phyloP scores from a whole-genome alignment of 768 basidiomycete genomes.

The Solioccasus polychromus region DNA sequence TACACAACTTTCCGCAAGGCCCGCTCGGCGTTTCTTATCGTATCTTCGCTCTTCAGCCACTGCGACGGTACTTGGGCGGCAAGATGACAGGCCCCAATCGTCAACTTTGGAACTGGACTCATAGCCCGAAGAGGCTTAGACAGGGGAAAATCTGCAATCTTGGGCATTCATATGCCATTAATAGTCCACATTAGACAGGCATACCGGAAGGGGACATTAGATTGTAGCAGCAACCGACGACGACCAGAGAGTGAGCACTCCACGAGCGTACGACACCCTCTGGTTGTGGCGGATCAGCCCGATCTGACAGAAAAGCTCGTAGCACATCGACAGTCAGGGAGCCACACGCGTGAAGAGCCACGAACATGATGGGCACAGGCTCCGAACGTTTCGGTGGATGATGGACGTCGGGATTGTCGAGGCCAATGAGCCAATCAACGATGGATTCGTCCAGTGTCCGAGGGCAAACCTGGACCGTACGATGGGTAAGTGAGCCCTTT shows the following conservation, averaged over 20 bases:
- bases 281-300: slow-evolving; percentile 6
- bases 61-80: slow-evolving; percentile 67
- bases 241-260: slow-evolving; percentile 51
- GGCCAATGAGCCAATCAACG: slow-evolving; percentile 47
- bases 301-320: slow-evolving; percentile 45
- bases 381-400: not conserved
- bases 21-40: slow-evolving; percentile 39
- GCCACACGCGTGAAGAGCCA: slow-evolving; percentile 76
- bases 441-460: slow-evolving; percentile 44
- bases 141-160: slow-evolving; percentile 52
- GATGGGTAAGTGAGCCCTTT: slow-evolving; percentile 48
- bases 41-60: slow-evolving; percentile 46
- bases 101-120: slow-evolving; percentile 19
- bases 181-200: slow-evolving; percentile 4
- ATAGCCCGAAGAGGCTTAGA: slow-evolving; percentile 29
- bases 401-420: not conserved
- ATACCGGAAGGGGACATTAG: slow-evolving; percentile 52
- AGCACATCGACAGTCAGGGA: slow-evolving; percentile 67
- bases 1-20: slow-evolving; percentile 69
- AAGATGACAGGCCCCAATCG: slow-evolving; percentile 54
- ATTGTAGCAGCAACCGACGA: slow-evolving; percentile 82
- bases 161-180: slow-evolving; percentile 4
- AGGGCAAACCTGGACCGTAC: slow-evolving; percentile 53
- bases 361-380: slow-evolving; percentile 50
- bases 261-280: slow-evolving; percentile 31